phyloP scores from a whole-genome alignment of 2,329 filamentous ascomycete genomes.

The Penicillium sp. region DNA sequence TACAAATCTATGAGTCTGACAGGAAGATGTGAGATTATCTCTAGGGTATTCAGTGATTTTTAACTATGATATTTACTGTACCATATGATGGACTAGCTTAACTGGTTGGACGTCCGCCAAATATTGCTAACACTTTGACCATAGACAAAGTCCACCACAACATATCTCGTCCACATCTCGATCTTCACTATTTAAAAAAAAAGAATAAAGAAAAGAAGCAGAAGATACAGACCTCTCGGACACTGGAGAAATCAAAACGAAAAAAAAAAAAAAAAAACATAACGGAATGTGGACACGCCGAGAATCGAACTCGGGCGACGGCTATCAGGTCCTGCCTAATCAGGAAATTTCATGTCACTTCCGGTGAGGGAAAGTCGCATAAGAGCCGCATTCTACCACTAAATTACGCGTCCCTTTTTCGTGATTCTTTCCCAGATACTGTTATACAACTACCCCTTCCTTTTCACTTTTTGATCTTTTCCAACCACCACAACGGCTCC shows the following conservation, averaged over 20 bases:
- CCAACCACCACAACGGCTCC: not conserved
- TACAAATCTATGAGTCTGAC: too few relatives aligned
- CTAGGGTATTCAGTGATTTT: too few relatives aligned
- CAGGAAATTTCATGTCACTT: not conserved
- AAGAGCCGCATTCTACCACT: not conserved
- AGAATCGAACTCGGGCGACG: not conserved
- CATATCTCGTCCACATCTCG: too few relatives aligned
- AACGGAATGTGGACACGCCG: not conserved
- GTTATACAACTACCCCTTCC: not conserved
- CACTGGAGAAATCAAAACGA: not conserved
- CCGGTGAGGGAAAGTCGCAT: not conserved
- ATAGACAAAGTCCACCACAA: too few relatives aligned
- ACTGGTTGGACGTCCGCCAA: too few relatives aligned
- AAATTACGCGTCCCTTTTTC: not conserved
- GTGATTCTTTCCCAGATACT: not conserved
- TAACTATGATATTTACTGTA: not conserved
- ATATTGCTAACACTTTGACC: too few relatives aligned
- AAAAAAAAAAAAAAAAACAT: not conserved
- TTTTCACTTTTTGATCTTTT: not conserved
- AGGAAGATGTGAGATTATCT: too few relatives aligned
- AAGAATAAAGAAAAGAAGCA: too few relatives aligned
- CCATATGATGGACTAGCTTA: not conserved
- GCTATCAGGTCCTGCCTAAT: not conserved
- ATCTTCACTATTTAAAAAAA: too few relatives aligned
- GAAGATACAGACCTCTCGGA: too few relatives aligned